Conservation (phyloP, 23 red algal genomes). For the Gracilaria domingensis region DNA sequence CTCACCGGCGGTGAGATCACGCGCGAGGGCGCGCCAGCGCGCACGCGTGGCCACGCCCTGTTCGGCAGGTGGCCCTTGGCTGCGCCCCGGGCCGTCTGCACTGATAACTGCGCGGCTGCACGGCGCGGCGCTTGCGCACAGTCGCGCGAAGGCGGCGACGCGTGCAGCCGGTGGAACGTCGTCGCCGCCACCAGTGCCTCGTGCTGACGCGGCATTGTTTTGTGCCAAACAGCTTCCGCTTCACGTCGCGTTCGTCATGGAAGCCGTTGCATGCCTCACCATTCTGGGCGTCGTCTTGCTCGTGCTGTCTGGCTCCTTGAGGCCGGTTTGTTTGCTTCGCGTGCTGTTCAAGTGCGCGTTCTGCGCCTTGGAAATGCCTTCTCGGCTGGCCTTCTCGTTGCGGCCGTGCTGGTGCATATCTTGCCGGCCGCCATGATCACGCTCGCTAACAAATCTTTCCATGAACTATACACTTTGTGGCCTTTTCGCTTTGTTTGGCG, state of each 20-base stretch:
- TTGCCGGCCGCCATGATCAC: conserved; percentile 5
- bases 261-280: neutral
- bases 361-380: conserved; percentile 43
- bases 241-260: too few species aligned
- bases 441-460: neutral
- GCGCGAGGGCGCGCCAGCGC: neutral
- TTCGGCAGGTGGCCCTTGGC: neutral
- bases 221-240: too few species aligned
- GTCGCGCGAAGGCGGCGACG: neutral
- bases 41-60: neutral
- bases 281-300: neutral
- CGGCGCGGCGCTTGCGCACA: too few species aligned
- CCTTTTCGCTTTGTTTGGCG: neutral
- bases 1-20: too few species aligned
- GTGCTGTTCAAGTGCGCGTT: neutral
- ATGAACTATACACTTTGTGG: neutral
- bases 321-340: neutral
- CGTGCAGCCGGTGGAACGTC: too few species aligned
- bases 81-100: neutral
- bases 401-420: conserved; percentile 34
- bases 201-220: too few species aligned
- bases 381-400: conserved; percentile 17
- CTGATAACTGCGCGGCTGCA: too few species aligned
- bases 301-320: neutral
- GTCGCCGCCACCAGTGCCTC: conserved; percentile 18